A percentile compares a stretch with the other conserved stretches of the same genome.
Evolutionary conservation across 768 basidiomycete species (phyloP).

Genomic region (Collybiopsis luxurians): DNA sequence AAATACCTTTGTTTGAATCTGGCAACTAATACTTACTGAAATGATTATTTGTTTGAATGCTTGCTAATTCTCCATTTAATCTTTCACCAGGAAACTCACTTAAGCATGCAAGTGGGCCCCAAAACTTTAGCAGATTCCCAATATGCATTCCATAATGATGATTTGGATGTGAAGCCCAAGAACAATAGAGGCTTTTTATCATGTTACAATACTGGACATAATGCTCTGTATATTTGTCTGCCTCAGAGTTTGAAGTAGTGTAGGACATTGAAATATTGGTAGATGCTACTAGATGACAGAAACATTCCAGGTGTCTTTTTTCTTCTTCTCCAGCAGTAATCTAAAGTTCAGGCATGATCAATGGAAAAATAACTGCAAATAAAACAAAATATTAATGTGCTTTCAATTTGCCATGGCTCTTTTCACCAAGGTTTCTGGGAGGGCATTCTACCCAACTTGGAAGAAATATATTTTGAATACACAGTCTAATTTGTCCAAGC

Average conservation of each 20-base stretch:
- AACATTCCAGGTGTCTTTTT: constrained; percentile 5
- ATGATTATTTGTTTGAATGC: constrained; percentile 14
- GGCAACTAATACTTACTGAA: constrained; percentile 10
- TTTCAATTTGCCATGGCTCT: constrained; percentile 18
- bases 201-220: constrained; percentile 10
- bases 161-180: constrained; percentile 10
- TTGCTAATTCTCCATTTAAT: constrained; percentile 12
- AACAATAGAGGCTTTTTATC: constrained; percentile 7
- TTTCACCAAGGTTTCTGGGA: constrained; percentile 17
- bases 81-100: constrained; percentile 16
- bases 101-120: constrained; percentile 15
- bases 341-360: constrained; percentile 13
- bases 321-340: constrained; percentile 1
- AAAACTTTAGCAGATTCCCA: constrained; percentile 11
- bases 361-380: constrained; percentile 12
- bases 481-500: neutral
- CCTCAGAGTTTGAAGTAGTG: constrained; percentile 12
- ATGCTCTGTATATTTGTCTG: constrained; percentile 9
- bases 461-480: constrained; percentile 4
- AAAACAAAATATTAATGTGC: constrained; percentile 15
- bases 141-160: constrained; percentile 17
- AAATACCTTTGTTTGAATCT: too few species aligned
- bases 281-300: constrained; percentile 13
- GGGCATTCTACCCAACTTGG: constrained; percentile 14
- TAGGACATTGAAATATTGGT: constrained; percentile 15